Evolutionary conservation across 2,329 filamentous ascomycete species (phyloP), one percentile per base, ranked within the genome.

Genomic region (Cladophialophora bantiana): DNA sequence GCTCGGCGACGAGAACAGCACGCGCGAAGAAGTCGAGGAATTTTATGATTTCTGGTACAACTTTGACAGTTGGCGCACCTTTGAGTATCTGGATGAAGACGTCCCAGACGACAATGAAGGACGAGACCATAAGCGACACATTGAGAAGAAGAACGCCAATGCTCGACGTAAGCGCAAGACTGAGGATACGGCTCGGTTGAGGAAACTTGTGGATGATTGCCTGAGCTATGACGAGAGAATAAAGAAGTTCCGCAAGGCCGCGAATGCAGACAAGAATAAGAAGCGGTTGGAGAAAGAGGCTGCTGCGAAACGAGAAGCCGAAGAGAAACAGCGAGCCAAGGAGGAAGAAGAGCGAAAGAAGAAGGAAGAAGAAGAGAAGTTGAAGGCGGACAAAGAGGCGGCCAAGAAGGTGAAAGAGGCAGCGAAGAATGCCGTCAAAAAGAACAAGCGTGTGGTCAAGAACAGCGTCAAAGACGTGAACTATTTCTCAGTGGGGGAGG

Each of bases 21-120:
- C 88, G 74, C 92, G 94, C 81, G 92, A 96, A 77, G 90, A 97
- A 7, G 95, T 99, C 55, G 94, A 98, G 77, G 84, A 85, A 62
- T 99, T 99, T 81, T 99, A 99, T 88, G 97, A 99, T 86, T 99
- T 98, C 85, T 99, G 92, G 90, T 99, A 98, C 86, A 96, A 94
- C 86, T 96, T 99, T 75, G 95, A 99, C 86, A 95, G 91, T 80
- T 99, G 95, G 95, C 87, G 95, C 69, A 89, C 91, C 2, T 99
- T 99, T 76, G 95, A 99, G 83, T 99, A 99, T 82, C 91, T 96
- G 67, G 95, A 99, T 77, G 95, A 99, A 84, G 95, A 99, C 78
- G 94, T 99, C 35, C 95, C 95, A 48, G 95, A 99, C 77, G 95
- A 99, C 85, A 97, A 95, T 80, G 95, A 98, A 84, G 97, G 94